Base-by-base conservation (phyloP, 1,284 basidiomycete species). In the Pyrrhoderma lamaoense region DNA sequence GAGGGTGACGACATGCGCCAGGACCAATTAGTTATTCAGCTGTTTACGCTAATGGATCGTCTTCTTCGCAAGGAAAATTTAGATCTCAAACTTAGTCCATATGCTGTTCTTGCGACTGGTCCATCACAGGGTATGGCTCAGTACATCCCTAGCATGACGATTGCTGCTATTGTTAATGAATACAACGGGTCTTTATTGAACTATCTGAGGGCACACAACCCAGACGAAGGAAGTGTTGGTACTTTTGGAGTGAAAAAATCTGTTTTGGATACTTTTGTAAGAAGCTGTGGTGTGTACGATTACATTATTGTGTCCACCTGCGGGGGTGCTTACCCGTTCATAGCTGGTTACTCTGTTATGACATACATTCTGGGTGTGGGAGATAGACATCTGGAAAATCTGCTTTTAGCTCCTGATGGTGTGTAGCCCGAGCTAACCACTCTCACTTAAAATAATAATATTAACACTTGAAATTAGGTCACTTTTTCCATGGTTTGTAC, bases 1-100 rank as follows among this genome's bases (percentile, higher is more conserved):
- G 94, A 97, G 59, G 96, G 96, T 4, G 96, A 99, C 64, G 96
- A 99, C 64, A 83, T 99, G 74, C 84, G 95, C 18, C 96, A 99
- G 66, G 95, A 98, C 64, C 95, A 98, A 66, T 80, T 98, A 27
- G 94, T 98, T 21, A 89, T 98, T 49, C 95, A 99, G 66, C 76
- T 99, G 8, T 95, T 99, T 67, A 96, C 93, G 3, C 79, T 99
- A 22, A 99, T 99, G 96, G 94, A 99, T 65, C 78, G 89, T 27
- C 70, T 99, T 13, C 69, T 99, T 54, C 74, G 93, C 43, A 95
- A 96, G 67, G 96, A 99, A 69, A 97, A 98, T 61, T 70, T 99
- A 46, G 95, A 99, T 63, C 72, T 99, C 51, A 90, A 92, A 60
- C 70, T 99, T 47, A 94, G 82, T 56, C 92, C 93, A 3, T 99